A percentile compares a stretch with the other conserved stretches of the same genome.
Evolutionary conservation across 148 eudicot genomes (phyloP).

Genomic region (Amaranthus hypochondriacus): DNA sequence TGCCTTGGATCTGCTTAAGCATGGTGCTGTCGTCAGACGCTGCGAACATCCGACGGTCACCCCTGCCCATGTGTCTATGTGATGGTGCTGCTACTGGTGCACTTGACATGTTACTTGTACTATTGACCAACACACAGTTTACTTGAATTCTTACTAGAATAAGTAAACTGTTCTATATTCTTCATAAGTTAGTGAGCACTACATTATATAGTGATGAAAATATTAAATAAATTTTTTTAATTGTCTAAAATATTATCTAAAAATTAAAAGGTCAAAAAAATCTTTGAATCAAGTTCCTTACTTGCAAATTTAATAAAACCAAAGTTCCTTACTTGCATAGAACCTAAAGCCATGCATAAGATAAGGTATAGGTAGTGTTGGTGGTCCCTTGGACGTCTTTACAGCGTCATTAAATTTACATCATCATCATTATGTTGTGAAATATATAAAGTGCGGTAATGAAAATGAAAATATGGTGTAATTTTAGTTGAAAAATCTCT

Average conservation of each 20-base stretch:
- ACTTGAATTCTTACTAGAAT: not conserved
- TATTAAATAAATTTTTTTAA: conserved; percentile 17
- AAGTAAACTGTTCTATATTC: conserved; percentile 14
- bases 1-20: conserved; percentile 27
- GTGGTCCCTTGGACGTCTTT: conserved; percentile 28
- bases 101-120: conserved; percentile 14
- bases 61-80: conserved; percentile 29
- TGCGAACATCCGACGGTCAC: conserved; percentile 23
- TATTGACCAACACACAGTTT: not conserved
- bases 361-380: conserved; percentile 29
- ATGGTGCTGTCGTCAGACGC: conserved; percentile 24
- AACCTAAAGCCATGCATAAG: conserved; percentile 39
- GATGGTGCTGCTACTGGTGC: conserved; percentile 25
- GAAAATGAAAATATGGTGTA: too few species aligned
- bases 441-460: not conserved
- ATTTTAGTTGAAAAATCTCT: too few species aligned
- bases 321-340: conserved; percentile 61
- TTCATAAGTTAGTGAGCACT: not conserved
- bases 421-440: not conserved
- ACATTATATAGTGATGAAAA: conserved; percentile 35
- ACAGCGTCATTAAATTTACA: conserved; percentile 8
- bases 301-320: conserved; percentile 35
- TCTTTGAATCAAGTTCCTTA: conserved; percentile 70
- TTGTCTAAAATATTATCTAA: not conserved
- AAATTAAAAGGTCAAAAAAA: not conserved